Conservation (phyloP, 108 stramenopile species). For the Skeletonema menzelii region DNA sequence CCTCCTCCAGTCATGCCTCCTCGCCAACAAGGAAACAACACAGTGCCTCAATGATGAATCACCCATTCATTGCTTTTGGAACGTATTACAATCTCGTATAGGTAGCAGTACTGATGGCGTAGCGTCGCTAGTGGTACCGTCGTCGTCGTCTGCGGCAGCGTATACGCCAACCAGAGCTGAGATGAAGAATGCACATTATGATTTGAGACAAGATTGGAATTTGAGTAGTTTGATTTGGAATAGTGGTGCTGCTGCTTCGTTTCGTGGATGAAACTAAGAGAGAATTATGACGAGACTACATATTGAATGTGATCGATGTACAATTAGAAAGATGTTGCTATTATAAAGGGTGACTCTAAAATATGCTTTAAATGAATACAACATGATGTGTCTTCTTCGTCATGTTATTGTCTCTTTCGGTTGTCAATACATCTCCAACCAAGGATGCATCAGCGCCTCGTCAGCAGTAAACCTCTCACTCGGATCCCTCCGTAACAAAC, state of each 20-base stretch:
- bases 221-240: conserved; percentile 2
- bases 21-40: not conserved
- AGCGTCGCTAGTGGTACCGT: not conserved
- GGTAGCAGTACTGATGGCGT: not conserved
- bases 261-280: not conserved
- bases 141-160: too few species aligned
- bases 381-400: too few species aligned
- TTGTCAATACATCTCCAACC: conserved; percentile 3
- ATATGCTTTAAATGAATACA: too few species aligned
- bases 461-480: conserved; percentile 53
- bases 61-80: not conserved
- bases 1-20: not conserved
- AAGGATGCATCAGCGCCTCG: conserved; percentile 56
- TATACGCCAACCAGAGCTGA: too few species aligned
- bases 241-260: not conserved
- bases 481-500: conserved; percentile 64
- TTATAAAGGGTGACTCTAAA: too few species aligned
- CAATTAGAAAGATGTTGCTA: too few species aligned
- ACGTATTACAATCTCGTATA: not conserved
- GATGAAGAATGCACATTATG: not conserved
- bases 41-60: not conserved
- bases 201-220: not conserved
- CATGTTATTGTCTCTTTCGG: too few species aligned
- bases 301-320: too few species aligned
- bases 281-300: too few species aligned